These are phyloP conservation scores for Nigrospora osmanthi DNA, from an alignment of 2,329 filamentous ascomycete genomes.

Conservation along the genomic window DNA sequence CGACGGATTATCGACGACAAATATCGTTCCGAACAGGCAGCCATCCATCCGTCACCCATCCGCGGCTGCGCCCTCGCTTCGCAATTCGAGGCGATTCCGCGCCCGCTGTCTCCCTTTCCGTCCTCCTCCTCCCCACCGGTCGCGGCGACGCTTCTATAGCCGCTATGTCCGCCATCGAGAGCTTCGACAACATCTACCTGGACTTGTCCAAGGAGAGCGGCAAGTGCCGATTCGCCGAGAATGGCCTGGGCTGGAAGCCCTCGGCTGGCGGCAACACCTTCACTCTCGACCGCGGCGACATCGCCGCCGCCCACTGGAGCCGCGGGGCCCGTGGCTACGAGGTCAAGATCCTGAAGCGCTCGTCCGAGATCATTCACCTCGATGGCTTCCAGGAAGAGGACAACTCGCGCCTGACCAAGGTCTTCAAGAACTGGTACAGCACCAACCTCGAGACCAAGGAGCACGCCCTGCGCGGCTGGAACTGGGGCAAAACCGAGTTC, in stretches of 20 bases:
- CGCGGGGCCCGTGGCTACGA: slow-evolving; percentile 88
- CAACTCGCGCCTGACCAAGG: slow-evolving; percentile 80
- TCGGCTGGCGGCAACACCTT: slow-evolving; percentile 82
- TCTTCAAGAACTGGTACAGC: slow-evolving; percentile 98
- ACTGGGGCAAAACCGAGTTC: slow-evolving; percentile 98
- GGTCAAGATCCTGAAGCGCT: slow-evolving; percentile 81
- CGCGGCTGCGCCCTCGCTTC: no score
- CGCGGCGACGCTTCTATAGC: neutral
- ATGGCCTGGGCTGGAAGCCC: slow-evolving; percentile 92
- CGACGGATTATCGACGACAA: no score
- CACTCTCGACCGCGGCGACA: slow-evolving; percentile 81
- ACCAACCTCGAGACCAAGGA: slow-evolving; percentile 87
- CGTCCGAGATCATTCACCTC: slow-evolving; percentile 80
- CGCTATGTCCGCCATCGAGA: slow-evolving; percentile 51
- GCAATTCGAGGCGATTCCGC: no score
- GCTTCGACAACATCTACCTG: slow-evolving; percentile 94
- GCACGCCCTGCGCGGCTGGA: slow-evolving; percentile 93
- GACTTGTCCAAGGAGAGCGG: slow-evolving; percentile 89
- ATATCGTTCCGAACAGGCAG: no score
- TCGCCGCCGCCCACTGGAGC: slow-evolving; percentile 88
- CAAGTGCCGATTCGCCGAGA: slow-evolving; percentile 91
- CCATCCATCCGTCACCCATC: no score
- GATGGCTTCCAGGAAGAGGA: slow-evolving; percentile 95
- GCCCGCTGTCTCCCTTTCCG: neutral
- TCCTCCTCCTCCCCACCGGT: neutral